Evolutionary conservation across 768 basidiomycete species (phyloP), one percentile per base, ranked within the genome.

Genomic region (Mycena crocata): DNA sequence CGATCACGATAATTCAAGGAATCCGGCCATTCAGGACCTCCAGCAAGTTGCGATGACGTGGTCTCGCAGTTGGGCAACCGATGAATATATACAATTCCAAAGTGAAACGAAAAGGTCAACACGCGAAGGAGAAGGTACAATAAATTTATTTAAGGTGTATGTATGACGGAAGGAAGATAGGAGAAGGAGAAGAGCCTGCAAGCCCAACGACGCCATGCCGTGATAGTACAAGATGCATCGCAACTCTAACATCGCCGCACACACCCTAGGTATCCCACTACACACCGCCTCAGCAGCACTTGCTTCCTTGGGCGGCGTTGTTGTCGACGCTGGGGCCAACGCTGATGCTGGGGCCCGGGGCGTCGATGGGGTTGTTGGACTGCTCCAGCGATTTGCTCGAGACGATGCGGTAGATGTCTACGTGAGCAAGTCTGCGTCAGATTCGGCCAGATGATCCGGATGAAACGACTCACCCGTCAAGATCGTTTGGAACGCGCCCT

Each of bases 351-450:
- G 94, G 91, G 62, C 93, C 94, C 23, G 75, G 94, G 80, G 78
- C 93, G 85, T 87, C 90, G 86, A 89, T 92, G 87, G 79, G 91
- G 84, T 82, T 93, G 81, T 76, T 90, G 79, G 77, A 91, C 71
- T 92, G 90, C 76, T 99, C 97, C 63, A 99, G 90, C 50, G 94
- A 89, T 82, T 97, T 98, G 87, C 90, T 93, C 57, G 97, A 98
- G 39, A 96, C 95, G 77, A 98, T 95, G 76, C 92, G 93, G 86
- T 98, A 98, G 79, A 99, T 98, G 71, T 99, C 98, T 98, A 73
- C 12, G 5, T 59, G 48, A 37, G 21, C 31, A 12, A 35, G 49
- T 34, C 40, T 65, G 26, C 56, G 45, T 67, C 56, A 71, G 49
- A 30, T 42, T 10, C 12, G 23, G 48, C 32, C 34, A 3, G 2